These are phyloP conservation scores for Pulchroboletus neoregius DNA, from an alignment of 1,284 basidiomycete species.

Conservation along the genomic window DNA sequence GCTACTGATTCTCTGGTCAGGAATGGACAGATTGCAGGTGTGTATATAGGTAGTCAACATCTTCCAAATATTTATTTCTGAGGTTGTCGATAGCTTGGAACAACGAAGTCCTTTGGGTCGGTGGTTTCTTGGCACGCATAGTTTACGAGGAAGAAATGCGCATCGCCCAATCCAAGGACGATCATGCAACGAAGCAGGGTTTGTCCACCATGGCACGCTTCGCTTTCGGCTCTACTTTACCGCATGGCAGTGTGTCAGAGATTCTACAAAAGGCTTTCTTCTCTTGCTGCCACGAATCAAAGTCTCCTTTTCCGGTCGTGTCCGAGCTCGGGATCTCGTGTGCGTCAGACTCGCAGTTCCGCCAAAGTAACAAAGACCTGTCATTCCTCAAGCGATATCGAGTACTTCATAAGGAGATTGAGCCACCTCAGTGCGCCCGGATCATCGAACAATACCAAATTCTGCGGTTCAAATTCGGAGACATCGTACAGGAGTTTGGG, in stretches of 20 bases:
- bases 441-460: conserved; percentile 48
- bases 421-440: conserved; percentile 47
- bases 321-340: conserved; percentile 68
- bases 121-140: conserved; percentile 75
- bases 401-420: conserved; percentile 36
- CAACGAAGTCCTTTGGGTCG: conserved; percentile 76
- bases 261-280: conserved; percentile 83
- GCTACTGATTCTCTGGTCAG: conserved; percentile 35
- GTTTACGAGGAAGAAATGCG: conserved; percentile 84
- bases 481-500: conserved; percentile 78
- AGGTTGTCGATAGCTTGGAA: conserved; percentile 67
- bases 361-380: not conserved
- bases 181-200: conserved; percentile 52
- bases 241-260: conserved; percentile 72
- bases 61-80: not conserved
- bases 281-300: conserved; percentile 41
- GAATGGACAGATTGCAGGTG: conserved; percentile 71
- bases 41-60: conserved; percentile 20
- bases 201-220: conserved; percentile 86
- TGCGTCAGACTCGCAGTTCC: not conserved
- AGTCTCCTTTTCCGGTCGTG: conserved; percentile 34
- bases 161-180: conserved; percentile 35
- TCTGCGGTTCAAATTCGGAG: conserved; percentile 70
- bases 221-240: conserved; percentile 79
- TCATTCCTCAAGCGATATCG: conserved; percentile 13